phyloP scores from a whole-genome alignment of 2,329 filamentous ascomycete species.

The Cercospora sesami region DNA sequence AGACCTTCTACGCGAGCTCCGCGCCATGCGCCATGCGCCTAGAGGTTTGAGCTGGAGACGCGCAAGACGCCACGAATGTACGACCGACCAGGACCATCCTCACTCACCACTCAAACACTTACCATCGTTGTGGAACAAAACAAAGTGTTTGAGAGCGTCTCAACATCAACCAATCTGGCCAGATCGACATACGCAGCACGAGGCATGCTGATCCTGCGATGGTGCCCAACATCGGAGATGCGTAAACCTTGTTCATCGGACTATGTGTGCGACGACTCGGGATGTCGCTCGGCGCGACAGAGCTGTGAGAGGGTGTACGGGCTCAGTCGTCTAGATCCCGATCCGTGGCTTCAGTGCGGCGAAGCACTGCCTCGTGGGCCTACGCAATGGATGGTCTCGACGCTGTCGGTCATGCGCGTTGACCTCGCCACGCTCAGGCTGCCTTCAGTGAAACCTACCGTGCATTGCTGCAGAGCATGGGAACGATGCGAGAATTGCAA shows the following conservation, averaged over 20 bases:
- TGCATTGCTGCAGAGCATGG: background rate
- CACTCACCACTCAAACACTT: background rate
- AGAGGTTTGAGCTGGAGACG: background rate
- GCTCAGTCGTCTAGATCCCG: background rate
- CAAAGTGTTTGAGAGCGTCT: background rate
- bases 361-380: background rate
- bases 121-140: background rate
- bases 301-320: background rate
- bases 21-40: background rate
- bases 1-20: background rate
- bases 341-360: background rate
- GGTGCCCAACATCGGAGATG: constrained; percentile 1
- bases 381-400: background rate
- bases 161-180: background rate
- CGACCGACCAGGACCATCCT: constrained; percentile 3
- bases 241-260: constrained; percentile 5
- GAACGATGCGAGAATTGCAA: background rate
- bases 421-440: background rate
- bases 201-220: constrained; percentile 1
- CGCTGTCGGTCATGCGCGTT: background rate
- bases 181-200: background rate
- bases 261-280: background rate
- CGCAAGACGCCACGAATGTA: constrained; percentile 10
- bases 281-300: background rate
- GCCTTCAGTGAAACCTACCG: background rate